A percentile compares a stretch with the other conserved stretches of the same genome.
Evolutionary conservation across 768 basidiomycete species (phyloP).

Genomic region (Mrakia hoshinonis): DNA sequence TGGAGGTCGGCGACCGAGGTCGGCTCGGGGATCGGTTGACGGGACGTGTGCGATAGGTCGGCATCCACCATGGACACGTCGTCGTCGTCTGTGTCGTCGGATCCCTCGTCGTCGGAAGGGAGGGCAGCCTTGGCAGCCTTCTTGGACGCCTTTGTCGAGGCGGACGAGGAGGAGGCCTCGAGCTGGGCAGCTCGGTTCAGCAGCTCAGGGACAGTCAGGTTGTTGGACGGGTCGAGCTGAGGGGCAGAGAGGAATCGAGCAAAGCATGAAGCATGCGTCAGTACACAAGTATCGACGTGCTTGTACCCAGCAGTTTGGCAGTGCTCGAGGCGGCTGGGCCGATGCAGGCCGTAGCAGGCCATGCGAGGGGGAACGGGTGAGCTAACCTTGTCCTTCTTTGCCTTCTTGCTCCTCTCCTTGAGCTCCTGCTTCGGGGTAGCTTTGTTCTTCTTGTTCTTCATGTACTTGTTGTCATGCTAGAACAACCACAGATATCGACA

Average conservation of each 20-base stretch:
- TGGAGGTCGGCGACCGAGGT: slow-evolving; percentile 59
- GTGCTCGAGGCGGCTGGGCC: neutral
- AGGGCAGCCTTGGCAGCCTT: slow-evolving; percentile 39
- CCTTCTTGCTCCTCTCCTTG: slow-evolving; percentile 81
- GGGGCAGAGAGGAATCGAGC: neutral
- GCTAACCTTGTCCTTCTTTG: slow-evolving; percentile 66
- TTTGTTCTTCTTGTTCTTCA: slow-evolving; percentile 65
- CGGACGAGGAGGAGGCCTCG: slow-evolving; percentile 25
- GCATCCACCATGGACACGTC: slow-evolving; percentile 34
- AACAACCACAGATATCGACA: neutral
- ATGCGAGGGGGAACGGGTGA: neutral
- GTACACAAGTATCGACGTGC: too few species aligned
- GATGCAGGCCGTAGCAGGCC: too few species aligned
- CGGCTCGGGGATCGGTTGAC: slow-evolving; percentile 56
- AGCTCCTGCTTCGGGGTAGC: slow-evolving; percentile 67
- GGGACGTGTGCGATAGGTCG: slow-evolving; percentile 25
- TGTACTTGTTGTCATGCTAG: slow-evolving; percentile 54
- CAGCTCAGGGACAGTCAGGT: slow-evolving; percentile 63
- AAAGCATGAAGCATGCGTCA: neutral
- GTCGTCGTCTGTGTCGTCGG: slow-evolving; percentile 38
- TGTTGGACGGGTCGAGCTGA: slow-evolving; percentile 86
- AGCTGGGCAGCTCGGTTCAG: slow-evolving; percentile 49
- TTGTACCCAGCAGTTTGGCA: too few species aligned
- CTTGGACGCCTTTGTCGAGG: slow-evolving; percentile 28
- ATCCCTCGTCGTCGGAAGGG: slow-evolving; percentile 38